phyloP scores from a whole-genome alignment of 169 alveolate genomes.

The Eimeria zaria region DNA sequence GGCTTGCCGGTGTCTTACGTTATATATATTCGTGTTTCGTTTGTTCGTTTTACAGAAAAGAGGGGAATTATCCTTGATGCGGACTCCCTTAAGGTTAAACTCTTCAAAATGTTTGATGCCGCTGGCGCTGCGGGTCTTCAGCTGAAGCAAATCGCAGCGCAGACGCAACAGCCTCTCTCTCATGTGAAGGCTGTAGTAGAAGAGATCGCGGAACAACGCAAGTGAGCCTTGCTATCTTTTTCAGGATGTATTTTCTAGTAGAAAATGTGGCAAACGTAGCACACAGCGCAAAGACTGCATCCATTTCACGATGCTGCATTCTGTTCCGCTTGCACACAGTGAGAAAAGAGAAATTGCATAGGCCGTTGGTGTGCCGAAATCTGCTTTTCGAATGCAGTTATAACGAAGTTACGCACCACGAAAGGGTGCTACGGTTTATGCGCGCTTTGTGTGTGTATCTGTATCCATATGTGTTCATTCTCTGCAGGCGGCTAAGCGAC shows the following conservation, averaged over 20 bases:
- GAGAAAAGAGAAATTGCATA: background rate
- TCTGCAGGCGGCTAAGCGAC: constrained; percentile 84
- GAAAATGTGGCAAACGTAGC: background rate
- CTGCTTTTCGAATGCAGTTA: background rate
- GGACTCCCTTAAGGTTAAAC: constrained; percentile 82
- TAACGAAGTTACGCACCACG: background rate
- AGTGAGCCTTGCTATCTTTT: constrained; percentile 14
- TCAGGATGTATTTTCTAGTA: background rate
- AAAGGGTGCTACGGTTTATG: background rate
- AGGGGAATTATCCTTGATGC: constrained; percentile 69
- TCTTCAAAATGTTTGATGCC: constrained; percentile 76
- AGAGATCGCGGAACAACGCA: constrained; percentile 85
- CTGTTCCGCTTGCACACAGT: background rate
- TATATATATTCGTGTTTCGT: background rate
- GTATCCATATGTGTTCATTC: background rate
- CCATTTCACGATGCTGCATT: background rate
- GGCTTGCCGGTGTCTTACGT: background rate
- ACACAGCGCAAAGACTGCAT: background rate
- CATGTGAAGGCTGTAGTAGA: constrained; percentile 69
- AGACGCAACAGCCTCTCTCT: constrained; percentile 82
- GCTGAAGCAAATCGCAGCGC: constrained; percentile 81
- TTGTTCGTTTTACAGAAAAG: constrained; percentile 30
- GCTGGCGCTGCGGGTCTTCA: constrained; percentile 80
- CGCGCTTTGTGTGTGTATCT: background rate
- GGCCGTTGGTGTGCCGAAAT: background rate